A percentile compares a stretch with the other conserved stretches of the same genome.
These are phyloP conservation scores for Sordaria brevicollis DNA, from an alignment of 495 filamentous ascomycete species.

Conservation along the genomic window DNA sequence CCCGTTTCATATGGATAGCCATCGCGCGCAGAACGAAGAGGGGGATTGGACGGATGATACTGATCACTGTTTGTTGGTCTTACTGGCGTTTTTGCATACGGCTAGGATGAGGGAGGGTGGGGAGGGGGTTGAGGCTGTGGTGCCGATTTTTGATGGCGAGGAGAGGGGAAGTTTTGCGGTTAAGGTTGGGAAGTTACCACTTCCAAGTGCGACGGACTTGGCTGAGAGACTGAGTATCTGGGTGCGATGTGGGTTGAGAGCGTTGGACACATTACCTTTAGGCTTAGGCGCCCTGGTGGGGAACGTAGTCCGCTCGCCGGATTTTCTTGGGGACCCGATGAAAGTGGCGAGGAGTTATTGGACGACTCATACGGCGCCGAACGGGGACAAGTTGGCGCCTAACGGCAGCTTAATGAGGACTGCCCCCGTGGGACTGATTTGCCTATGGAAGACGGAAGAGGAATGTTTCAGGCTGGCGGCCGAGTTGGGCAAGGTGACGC, in stretches of 20 bases:
- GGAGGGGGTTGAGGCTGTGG: no score
- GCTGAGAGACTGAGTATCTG: slow-evolving; percentile 31
- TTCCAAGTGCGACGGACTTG: slow-evolving; percentile 20
- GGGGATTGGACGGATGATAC: slow-evolving; percentile 44
- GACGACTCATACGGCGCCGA: slow-evolving; percentile 13
- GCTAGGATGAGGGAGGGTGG: no score
- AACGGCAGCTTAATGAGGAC: slow-evolving; percentile 42
- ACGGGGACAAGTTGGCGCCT: slow-evolving; percentile 18
- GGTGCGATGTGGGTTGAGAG: slow-evolving; percentile 28
- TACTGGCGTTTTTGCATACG: slow-evolving; percentile 32
- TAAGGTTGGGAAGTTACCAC: no score
- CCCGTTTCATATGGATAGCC: slow-evolving; percentile 26
- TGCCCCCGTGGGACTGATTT: slow-evolving; percentile 32
- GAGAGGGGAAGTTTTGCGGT: no score
- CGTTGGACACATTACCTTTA: slow-evolving; percentile 29
- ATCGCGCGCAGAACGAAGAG: slow-evolving; percentile 24
- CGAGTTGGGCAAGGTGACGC: slow-evolving; percentile 25
- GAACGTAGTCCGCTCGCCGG: slow-evolving; percentile 17
- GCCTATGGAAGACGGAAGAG: slow-evolving; percentile 16
- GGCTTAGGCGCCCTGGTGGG: slow-evolving; percentile 31
- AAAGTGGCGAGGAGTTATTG: slow-evolving; percentile 23
- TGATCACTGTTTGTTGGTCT: slow-evolving; percentile 34
- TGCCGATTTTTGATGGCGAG: no score
- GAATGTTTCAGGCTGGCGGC: slow-evolving; percentile 24
- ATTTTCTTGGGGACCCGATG: slow-evolving; percentile 22